Conservation (phyloP, 805 yeast genomes). For the Metschnikowia proteae region DNA sequence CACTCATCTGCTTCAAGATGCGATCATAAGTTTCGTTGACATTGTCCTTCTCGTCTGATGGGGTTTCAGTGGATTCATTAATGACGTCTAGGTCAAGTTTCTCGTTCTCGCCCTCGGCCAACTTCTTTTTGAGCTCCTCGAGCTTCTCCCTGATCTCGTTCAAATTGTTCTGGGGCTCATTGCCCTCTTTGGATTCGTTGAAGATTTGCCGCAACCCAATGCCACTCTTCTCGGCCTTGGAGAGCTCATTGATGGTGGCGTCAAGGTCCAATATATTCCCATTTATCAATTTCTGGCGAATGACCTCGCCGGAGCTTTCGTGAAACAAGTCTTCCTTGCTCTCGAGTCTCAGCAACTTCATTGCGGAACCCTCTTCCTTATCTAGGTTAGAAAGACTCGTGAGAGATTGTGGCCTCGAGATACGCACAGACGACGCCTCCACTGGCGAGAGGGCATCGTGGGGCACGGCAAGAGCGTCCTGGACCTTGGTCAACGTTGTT, state of each 20-base stretch:
- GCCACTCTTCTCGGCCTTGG: slow-evolving; percentile 30
- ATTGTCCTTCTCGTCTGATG: background rate
- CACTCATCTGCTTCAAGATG: slow-evolving; percentile 4
- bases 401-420: slow-evolving; percentile 17
- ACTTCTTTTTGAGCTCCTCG: slow-evolving; percentile 5
- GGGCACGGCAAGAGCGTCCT: slow-evolving; percentile 5
- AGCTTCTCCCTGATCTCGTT: slow-evolving; percentile 11
- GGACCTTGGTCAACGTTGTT: slow-evolving; percentile 4
- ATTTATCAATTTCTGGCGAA: slow-evolving; percentile 30
- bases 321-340: slow-evolving; percentile 9
- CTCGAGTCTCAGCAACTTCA: slow-evolving; percentile 31
- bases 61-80: background rate
- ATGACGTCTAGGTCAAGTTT: background rate
- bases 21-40: slow-evolving; percentile 1
- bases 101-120: slow-evolving; percentile 3
- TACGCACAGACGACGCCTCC: slow-evolving; percentile 10
- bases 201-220: slow-evolving; percentile 26
- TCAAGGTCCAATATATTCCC: slow-evolving; percentile 34
- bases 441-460: slow-evolving; percentile 8
- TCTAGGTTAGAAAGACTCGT: slow-evolving; percentile 34
- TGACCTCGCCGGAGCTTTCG: slow-evolving; percentile 35
- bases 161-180: slow-evolving; percentile 3
- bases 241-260: slow-evolving; percentile 30
- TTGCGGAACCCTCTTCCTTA: slow-evolving; percentile 40
- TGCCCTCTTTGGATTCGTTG: slow-evolving; percentile 5